Evolutionary conservation across 768 basidiomycete genomes (phyloP), one percentile per base, ranked within the genome.

Genomic region (Panaeolus papilionaceus): DNA sequence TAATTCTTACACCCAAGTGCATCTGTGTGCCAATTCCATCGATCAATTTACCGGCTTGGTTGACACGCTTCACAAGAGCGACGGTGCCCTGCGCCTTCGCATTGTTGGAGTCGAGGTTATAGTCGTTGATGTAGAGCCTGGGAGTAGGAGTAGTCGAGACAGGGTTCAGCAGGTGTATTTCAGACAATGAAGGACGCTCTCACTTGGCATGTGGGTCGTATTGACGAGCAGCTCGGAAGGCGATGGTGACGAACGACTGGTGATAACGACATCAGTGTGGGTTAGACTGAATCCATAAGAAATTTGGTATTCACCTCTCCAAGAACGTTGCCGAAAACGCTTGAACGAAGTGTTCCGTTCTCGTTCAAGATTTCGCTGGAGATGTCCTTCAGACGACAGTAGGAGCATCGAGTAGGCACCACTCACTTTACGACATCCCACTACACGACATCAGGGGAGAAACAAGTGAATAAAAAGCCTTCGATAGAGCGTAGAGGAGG

Each of bases 1-100:
- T 49, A 49, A 20, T 1, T 18, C 16, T 45, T 70, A 70, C 69
- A 63, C 63, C 69, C n/a, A 85, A 75, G 71, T 86, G 85, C 74
- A 79, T 80, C 68, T 86, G 85, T 5, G 85, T 83, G 62, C 85
- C 85, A 67, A 86, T 82, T 64, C 83, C 85, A 68, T 86, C 85
- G 70, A 86, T 84, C 51, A 82, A 73, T 66, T 78, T 77, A 33
- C 71, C 72, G 65, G 74, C 68, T 54, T 76, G 72, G 75, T 83
- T 85, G 69, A 82, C 69, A 23, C 77, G 74, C 65, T 80, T 81
- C 62, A 83, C 81, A 54, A 85, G 76, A 64, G 77, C 75, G 58
- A 84, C 80, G 54, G 83, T 71, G 16, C 64, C 82, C 61, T 75
- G 70, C 9, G 78, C 75, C 68, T 86, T 86, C 47, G 82, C 81